phyloP scores from a whole-genome alignment of 192 early-diverging fungal genomes.

The Coemansia sp. region DNA sequence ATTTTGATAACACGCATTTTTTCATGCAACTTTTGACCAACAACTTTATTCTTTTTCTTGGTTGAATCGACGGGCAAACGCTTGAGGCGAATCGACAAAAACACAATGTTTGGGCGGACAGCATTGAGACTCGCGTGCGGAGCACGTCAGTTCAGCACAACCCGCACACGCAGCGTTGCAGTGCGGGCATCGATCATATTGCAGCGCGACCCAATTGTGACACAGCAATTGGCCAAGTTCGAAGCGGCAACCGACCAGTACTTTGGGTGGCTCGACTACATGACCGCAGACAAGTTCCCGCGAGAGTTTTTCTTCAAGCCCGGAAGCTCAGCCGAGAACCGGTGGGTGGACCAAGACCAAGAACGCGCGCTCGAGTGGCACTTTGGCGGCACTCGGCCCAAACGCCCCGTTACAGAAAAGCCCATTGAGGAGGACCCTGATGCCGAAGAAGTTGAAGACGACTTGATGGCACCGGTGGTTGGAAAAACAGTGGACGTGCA shows the following conservation, averaged over 20 bases:
- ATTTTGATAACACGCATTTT: neutral
- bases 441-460: neutral
- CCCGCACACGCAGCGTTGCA: neutral
- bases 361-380: constrained; percentile 33
- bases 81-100: no score
- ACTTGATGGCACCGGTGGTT: neutral
- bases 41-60: neutral
- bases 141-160: constrained; percentile 31
- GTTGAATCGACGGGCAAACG: neutral
- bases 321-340: constrained; percentile 43
- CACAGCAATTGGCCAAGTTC: constrained; percentile 26
- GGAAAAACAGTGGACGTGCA: constrained; percentile 58
- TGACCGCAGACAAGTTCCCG: constrained; percentile 45
- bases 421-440: neutral
- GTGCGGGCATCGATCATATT: constrained; percentile 38
- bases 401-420: neutral
- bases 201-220: constrained; percentile 51
- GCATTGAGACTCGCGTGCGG: neutral
- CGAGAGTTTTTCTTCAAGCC: constrained; percentile 52
- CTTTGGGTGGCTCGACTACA: constrained; percentile 46
- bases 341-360: constrained; percentile 40
- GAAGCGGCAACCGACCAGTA: constrained; percentile 41
- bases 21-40: neutral
- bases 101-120: constrained; percentile 10
- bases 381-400: constrained; percentile 33